phyloP scores from a whole-genome alignment of 2,329 filamentous ascomycete species.

The Nemania bipapillata region DNA sequence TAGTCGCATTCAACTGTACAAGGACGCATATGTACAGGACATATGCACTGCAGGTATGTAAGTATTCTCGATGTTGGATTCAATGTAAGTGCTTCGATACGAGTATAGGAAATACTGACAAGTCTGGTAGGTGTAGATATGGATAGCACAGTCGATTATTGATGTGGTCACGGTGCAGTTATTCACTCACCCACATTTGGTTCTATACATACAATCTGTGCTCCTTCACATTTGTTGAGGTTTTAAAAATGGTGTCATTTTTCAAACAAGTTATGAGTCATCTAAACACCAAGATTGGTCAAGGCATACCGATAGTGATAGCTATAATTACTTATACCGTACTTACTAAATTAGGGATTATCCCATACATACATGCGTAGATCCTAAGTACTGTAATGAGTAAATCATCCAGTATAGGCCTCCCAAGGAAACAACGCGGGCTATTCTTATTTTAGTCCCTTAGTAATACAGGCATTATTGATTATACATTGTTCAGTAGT shows the following conservation, averaged over 20 bases:
- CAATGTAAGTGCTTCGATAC: background rate
- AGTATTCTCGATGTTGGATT: background rate
- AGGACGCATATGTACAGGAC: conserved; percentile 2
- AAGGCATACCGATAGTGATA: background rate
- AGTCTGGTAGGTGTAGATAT: too few relatives aligned
- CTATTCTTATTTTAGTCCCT: background rate
- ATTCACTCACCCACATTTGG: background rate
- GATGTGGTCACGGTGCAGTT: background rate
- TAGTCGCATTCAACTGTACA: too few relatives aligned
- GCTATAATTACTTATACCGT: too few relatives aligned
- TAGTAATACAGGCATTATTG: background rate
- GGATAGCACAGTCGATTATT: background rate
- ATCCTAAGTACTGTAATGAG: background rate
- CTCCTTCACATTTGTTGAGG: background rate
- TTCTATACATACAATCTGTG: background rate
- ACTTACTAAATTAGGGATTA: too few relatives aligned
- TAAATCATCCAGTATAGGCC: background rate
- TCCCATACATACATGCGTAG: too few relatives aligned
- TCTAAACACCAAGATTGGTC: background rate
- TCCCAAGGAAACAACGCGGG: background rate
- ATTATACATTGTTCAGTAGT: too few relatives aligned
- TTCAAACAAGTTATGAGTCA: background rate
- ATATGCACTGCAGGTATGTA: background rate
- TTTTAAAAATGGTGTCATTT: background rate
- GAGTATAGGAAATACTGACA: background rate